Conservation (phyloP, 805 yeast species). For the Pachysolen tannophilus region DNA sequence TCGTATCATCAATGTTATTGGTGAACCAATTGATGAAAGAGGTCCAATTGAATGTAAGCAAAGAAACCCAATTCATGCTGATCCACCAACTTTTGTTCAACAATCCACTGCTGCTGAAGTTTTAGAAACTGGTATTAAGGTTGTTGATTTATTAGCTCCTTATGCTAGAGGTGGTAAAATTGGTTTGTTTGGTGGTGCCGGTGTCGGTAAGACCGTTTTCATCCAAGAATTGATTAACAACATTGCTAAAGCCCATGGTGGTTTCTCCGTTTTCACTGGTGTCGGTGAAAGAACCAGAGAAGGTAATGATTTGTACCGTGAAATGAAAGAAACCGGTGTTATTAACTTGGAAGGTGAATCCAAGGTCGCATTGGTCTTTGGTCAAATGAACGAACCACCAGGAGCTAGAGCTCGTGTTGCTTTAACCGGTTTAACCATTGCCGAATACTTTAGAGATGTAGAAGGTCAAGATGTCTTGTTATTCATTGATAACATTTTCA, state of each 20-base stretch:
- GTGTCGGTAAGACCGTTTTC: slow-evolving; percentile 99
- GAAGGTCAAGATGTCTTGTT: slow-evolving; percentile 99
- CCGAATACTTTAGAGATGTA: slow-evolving; percentile 99
- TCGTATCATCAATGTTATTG: slow-evolving; percentile 95
- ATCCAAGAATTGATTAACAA: slow-evolving; percentile 99
- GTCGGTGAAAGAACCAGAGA: slow-evolving; percentile 99
- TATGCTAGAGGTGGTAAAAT: slow-evolving; percentile 99
- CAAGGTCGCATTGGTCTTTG: slow-evolving; percentile 98
- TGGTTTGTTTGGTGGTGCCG: slow-evolving; percentile 99
- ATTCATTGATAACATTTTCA: slow-evolving; percentile 99
- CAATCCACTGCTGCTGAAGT: slow-evolving; percentile 98
- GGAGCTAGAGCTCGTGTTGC: slow-evolving; percentile 99
- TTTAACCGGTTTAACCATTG: slow-evolving; percentile 98
- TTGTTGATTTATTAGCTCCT: slow-evolving; percentile 98
- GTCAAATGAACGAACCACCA: slow-evolving; percentile 99
- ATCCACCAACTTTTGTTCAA: slow-evolving; percentile 92
- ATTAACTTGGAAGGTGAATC: slow-evolving; percentile 99
- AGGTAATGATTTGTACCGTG: slow-evolving; percentile 99
- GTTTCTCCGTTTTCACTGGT: slow-evolving; percentile 99
- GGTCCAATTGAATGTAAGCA: slow-evolving; percentile 93
- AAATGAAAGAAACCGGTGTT: slow-evolving; percentile 99
- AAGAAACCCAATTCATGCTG: slow-evolving; percentile 98
- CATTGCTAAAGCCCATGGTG: slow-evolving; percentile 99
- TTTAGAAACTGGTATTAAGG: slow-evolving; percentile 99
- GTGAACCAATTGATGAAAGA: slow-evolving; percentile 99